Evolutionary conservation across 2,329 filamentous ascomycete species (phyloP).

Genomic region (Paraphaeosphaeria minitans): DNA sequence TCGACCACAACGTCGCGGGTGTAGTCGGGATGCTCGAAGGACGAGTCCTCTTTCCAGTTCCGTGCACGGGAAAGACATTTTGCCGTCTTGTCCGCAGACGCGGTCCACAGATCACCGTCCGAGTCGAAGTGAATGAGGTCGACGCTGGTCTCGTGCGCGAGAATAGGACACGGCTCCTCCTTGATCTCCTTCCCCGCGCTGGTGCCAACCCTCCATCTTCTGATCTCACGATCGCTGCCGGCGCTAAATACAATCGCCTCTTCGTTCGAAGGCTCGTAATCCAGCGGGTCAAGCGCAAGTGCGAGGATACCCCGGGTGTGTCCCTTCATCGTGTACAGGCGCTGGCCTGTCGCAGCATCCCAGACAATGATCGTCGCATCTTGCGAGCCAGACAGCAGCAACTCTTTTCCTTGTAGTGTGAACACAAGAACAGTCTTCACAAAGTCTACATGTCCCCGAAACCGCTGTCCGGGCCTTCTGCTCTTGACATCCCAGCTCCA

Average conservation of each 20-base stretch:
- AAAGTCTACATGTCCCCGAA: constrained; percentile 84
- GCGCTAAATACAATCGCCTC: constrained; percentile 72
- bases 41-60: constrained; percentile 73
- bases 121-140: constrained; percentile 78
- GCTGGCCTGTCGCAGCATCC: constrained; percentile 70
- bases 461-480: constrained; percentile 57
- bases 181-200: constrained; percentile 29
- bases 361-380: constrained; percentile 70
- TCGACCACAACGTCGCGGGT: constrained; percentile 79
- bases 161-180: constrained; percentile 61
- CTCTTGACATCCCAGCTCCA: constrained; percentile 75
- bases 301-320: constrained; percentile 78
- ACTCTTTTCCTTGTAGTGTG: constrained; percentile 63
- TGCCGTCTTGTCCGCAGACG: constrained; percentile 85
- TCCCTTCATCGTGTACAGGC: constrained; percentile 78
- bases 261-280: constrained; percentile 29
- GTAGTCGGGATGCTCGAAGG: constrained; percentile 82
- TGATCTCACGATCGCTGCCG: constrained; percentile 67
- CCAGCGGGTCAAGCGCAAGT: constrained; percentile 72
- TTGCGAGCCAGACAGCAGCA: constrained; percentile 54
- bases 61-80: constrained; percentile 76
- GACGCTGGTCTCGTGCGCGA: constrained; percentile 88
- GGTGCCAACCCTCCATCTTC: constrained; percentile 69
- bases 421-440: constrained; percentile 78
- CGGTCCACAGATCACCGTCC: constrained; percentile 84